Conservation (phyloP, 2,329 filamentous ascomycete genomes). For the Alternaria arbusti region DNA sequence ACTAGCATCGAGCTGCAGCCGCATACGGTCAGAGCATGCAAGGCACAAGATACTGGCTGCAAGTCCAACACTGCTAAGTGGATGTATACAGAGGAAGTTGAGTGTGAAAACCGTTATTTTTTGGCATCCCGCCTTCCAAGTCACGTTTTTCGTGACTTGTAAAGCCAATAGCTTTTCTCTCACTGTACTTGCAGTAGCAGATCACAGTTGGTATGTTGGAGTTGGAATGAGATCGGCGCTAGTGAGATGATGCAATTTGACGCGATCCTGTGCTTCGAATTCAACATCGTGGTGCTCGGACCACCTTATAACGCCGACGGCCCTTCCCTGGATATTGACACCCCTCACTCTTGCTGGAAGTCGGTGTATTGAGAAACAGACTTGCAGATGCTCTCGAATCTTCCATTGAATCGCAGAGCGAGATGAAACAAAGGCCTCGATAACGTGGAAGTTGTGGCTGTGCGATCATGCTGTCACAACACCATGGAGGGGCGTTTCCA, state of each 20-base stretch:
- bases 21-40: background rate
- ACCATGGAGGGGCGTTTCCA: background rate
- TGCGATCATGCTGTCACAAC: background rate
- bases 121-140: background rate
- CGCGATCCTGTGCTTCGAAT: slow-evolving; percentile 19
- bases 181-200: background rate
- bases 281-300: slow-evolving; percentile 13
- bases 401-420: background rate
- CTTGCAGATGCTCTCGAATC: background rate
- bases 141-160: background rate
- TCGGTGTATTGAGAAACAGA: background rate
- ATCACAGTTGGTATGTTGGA: slow-evolving; percentile 7
- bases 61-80: background rate
- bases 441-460: background rate
- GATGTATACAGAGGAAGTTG: background rate
- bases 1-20: slow-evolving; percentile 7
- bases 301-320: background rate
- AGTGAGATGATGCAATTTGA: slow-evolving; percentile 27
- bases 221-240: slow-evolving; percentile 20
- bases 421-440: background rate
- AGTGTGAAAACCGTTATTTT: background rate
- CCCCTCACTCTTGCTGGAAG: background rate
- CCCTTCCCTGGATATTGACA: background rate
- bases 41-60: background rate
- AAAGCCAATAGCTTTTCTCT: background rate